These are phyloP conservation scores for Diaporthe velutina DNA, from an alignment of 2,329 filamentous ascomycete genomes.

Conservation along the genomic window DNA sequence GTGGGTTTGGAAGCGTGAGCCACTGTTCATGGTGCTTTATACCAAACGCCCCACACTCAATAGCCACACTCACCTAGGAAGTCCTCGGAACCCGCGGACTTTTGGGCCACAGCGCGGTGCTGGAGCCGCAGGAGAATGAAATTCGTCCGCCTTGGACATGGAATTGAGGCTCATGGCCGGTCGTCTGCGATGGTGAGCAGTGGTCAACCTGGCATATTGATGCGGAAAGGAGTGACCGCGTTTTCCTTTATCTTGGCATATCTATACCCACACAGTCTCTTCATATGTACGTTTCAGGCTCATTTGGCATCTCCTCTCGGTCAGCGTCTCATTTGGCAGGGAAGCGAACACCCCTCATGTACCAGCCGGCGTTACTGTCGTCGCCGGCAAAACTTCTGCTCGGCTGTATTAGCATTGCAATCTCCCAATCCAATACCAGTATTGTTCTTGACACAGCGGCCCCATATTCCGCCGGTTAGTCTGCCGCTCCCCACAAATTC, in stretches of 20 bases:
- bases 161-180: neutral
- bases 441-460: neutral
- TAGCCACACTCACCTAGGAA: neutral
- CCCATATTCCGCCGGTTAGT: conserved; percentile 1
- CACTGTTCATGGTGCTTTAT: neutral
- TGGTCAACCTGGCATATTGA: conserved; percentile 9
- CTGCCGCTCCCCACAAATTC: conserved; percentile 11
- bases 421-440: conserved; percentile 18
- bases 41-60: too few relatives aligned
- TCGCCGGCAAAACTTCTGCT: conserved; percentile 19
- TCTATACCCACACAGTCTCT: conserved; percentile 24
- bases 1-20: too few relatives aligned
- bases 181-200: neutral
- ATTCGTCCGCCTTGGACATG: neutral
- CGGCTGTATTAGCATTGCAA: conserved; percentile 23
- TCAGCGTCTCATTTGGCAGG: conserved; percentile 1
- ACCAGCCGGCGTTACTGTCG: neutral
- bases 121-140: neutral
- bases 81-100: neutral
- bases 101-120: too few relatives aligned
- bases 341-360: conserved; percentile 10
- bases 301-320: conserved; percentile 5
- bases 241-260: neutral
- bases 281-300: neutral
- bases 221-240: neutral